Evolutionary conservation across 164 flowering plant genomes (phyloP), one percentile per base, ranked within the genome.

Genomic region (Annona cherimola): DNA sequence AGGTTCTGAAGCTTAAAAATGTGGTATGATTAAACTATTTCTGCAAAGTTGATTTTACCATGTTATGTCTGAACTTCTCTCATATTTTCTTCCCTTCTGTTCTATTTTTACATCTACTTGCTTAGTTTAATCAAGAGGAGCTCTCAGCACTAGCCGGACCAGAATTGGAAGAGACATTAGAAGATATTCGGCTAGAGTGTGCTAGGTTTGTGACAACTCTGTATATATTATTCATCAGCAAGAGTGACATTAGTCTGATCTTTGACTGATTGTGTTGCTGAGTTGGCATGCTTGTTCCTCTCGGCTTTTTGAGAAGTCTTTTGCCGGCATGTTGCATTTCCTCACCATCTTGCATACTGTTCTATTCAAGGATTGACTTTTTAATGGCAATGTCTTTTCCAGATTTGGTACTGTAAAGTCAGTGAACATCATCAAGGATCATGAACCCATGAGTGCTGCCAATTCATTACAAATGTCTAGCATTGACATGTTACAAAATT

Each of bases 381-480:
- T 40, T 63, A 40, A 42, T 20, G 16, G 39, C 40, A 40, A 35
- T 12, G 9, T 61, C 19, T 73, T 42, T 11, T 86, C 85, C 87
- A 95, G 99, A 87, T 93, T 91, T 86, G 99, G 99, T 55, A 75
- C 89, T 42, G 87, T 95, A 46, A 87, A 85, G 78, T 87, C 96
- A 35, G 61, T 91, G 42, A 85, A 93, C 68, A 61, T 90, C 72
- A 81, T 87, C 40, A 81, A 82, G 82, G 55, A 55, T 59, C 45
- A 66, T 42, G 69, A 74, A 66, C 2, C 12, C 45, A 42, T 64
- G 42, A 39, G 61, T 40, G 68, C 66, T 40, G 16, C 70, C 19
- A 80, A 78, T 71, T 66, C 75, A 63, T 14, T 43, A 71, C 82
- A 77, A 67, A 62, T 39, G 39, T 64, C 19, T 5, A 68, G 75